Conservation (phyloP, 768 basidiomycete species). For the Bullera alba region DNA sequence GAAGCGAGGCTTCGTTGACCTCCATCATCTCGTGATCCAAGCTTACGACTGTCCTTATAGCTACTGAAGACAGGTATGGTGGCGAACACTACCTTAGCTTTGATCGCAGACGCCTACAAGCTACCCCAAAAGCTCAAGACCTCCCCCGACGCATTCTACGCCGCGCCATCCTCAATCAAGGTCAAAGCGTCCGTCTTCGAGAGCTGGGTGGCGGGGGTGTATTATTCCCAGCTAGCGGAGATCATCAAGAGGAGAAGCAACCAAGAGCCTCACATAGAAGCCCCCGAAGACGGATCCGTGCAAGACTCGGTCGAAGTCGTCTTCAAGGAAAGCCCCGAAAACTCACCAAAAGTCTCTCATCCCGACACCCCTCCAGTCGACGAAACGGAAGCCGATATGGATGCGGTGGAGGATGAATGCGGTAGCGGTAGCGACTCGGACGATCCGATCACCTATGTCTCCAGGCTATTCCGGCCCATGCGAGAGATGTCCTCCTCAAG, state of each 20-base stretch:
- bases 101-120: conserved; percentile 21
- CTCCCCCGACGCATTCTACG: not conserved
- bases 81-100: conserved; percentile 22
- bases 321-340: not conserved
- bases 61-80: conserved; percentile 23
- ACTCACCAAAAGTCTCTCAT: not conserved
- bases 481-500: too few species aligned
- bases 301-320: too few species aligned
- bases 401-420: not conserved
- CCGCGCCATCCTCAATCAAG: conserved; percentile 10
- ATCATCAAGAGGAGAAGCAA: not conserved
- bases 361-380: not conserved
- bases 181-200: conserved; percentile 25
- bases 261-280: not conserved
- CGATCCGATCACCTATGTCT: too few species aligned
- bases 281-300: too few species aligned
- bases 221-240: conserved; percentile 16
- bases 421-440: not conserved
- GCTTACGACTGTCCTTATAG: too few species aligned
- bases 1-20: not conserved
- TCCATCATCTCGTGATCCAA: too few species aligned
- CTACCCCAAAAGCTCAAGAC: conserved; percentile 18
- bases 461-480: too few species aligned
- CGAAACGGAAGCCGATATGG: not conserved
- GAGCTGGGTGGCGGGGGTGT: conserved; percentile 31